Percentiles rank a stretch among this genome's conserved stretches.
These are phyloP conservation scores for Coniochaeta sp. DNA, from an alignment of 2,329 filamentous ascomycete genomes.

Conservation along the genomic window DNA sequence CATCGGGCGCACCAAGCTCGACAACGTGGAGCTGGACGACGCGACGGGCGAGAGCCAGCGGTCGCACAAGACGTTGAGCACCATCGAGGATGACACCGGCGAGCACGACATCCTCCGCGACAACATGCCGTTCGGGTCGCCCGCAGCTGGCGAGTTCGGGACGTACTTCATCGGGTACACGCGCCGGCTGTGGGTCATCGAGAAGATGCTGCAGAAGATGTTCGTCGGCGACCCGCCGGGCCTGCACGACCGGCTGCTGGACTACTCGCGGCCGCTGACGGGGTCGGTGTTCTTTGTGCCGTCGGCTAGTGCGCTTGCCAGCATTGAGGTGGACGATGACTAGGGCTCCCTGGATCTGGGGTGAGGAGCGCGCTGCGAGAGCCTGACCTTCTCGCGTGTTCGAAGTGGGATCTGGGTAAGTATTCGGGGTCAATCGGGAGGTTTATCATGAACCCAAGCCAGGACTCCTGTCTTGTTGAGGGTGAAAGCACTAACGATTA, in stretches of 20 bases:
- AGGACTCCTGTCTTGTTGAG: too few relatives aligned
- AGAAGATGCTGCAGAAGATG: slow-evolving; percentile 51
- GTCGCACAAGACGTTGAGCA: slow-evolving; percentile 48
- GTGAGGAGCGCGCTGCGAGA: too few relatives aligned
- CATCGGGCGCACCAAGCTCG: slow-evolving; percentile 49
- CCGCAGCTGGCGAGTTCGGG: slow-evolving; percentile 41
- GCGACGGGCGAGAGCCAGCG: slow-evolving; percentile 29
- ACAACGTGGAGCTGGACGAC: slow-evolving; percentile 50
- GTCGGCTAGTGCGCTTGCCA: slow-evolving; percentile 26
- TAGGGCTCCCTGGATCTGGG: neutral
- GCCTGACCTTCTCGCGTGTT: too few relatives aligned
- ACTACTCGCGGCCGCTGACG: slow-evolving; percentile 45
- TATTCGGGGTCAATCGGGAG: too few relatives aligned
- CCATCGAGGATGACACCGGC: slow-evolving; percentile 37
- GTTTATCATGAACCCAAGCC: too few relatives aligned
- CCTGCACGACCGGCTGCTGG: slow-evolving; percentile 45
- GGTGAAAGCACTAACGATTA: too few relatives aligned
- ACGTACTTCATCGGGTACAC: slow-evolving; percentile 54
- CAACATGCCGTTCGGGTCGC: slow-evolving; percentile 55
- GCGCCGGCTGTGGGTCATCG: slow-evolving; percentile 45
- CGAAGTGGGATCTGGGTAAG: too few relatives aligned
- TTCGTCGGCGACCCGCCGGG: slow-evolving; percentile 47
- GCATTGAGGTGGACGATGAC: slow-evolving; percentile 12
- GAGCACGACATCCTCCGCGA: slow-evolving; percentile 49
- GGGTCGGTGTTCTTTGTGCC: slow-evolving; percentile 48